Percentiles rank a stretch among this genome's conserved stretches.
Evolutionary conservation across 495 filamentous ascomycete species (phyloP).

Genomic region (Trypethelium eluteriae): DNA sequence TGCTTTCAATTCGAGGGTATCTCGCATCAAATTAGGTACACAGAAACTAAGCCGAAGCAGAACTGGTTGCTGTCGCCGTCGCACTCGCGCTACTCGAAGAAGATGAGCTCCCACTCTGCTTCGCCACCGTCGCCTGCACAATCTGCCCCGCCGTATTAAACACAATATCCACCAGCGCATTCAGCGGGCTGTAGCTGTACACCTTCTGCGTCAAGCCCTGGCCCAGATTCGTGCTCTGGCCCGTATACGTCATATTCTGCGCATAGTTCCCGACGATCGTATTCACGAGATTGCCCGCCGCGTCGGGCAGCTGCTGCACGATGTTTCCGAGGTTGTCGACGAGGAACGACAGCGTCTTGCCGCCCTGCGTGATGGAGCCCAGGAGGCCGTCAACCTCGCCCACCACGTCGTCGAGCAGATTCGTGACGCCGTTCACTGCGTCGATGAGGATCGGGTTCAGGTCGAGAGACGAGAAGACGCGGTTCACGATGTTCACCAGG

Average conservation of each 20-base stretch:
- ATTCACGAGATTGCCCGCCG: constrained; percentile 35
- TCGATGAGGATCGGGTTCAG: constrained; percentile 51
- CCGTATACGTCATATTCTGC: constrained; percentile 52
- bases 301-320: constrained; percentile 45
- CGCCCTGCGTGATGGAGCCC: constrained; percentile 47
- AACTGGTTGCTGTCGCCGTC: constrained; percentile 3
- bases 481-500: constrained; percentile 51
- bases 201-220: constrained; percentile 48
- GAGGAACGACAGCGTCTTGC: constrained; percentile 45
- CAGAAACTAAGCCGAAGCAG: constrained; percentile 11
- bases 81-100: constrained; percentile 13
- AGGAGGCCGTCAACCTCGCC: constrained; percentile 49
- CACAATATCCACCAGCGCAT: constrained; percentile 51
- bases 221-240: constrained; percentile 36
- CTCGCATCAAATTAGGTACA: constrained; percentile 6
- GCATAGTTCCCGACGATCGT: constrained; percentile 49
- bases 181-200: constrained; percentile 45
- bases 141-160: constrained; percentile 49
- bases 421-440: constrained; percentile 45
- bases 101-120: constrained; percentile 22
- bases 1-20: not conserved
- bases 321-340: constrained; percentile 55
- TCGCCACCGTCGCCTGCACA: constrained; percentile 46
- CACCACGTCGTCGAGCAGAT: constrained; percentile 43
- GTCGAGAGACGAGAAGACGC: constrained; percentile 48